phyloP scores from a whole-genome alignment of 306 rosid species.

The Inga oerstediana region DNA sequence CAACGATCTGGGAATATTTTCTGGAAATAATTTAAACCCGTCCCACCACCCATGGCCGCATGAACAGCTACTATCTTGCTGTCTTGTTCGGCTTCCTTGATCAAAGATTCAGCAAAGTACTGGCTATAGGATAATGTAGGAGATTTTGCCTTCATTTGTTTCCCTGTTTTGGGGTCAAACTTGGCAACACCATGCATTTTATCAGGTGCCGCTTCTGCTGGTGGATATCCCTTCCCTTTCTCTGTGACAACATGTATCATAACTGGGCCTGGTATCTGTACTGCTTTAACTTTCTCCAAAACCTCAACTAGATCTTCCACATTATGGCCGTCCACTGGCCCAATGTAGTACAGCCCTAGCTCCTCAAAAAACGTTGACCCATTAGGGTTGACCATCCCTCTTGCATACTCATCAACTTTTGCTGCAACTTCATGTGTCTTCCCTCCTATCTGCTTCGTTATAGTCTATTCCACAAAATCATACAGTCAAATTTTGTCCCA shows the following conservation, averaged over 20 bases:
- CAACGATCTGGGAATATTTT: slow-evolving; percentile 71
- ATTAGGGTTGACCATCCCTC: slow-evolving; percentile 66
- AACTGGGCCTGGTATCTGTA: slow-evolving; percentile 75
- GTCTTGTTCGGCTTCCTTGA: slow-evolving; percentile 76
- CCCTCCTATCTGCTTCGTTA: slow-evolving; percentile 72
- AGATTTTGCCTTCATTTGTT: slow-evolving; percentile 63
- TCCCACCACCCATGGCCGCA: slow-evolving; percentile 89
- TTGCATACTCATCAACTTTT: slow-evolving; percentile 73
- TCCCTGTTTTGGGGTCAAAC: slow-evolving; percentile 70
- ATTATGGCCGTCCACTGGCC: slow-evolving; percentile 81
- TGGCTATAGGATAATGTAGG: slow-evolving; percentile 62
- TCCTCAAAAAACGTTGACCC: slow-evolving; percentile 78
- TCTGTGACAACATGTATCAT: slow-evolving; percentile 79
- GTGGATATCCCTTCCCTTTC: slow-evolving; percentile 87
- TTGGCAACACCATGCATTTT: slow-evolving; percentile 82
- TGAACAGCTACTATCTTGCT: slow-evolving; percentile 71
- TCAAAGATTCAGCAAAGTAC: slow-evolving; percentile 73
- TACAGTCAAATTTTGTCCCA: slow-evolving; percentile 24
- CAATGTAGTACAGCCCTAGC: slow-evolving; percentile 78
- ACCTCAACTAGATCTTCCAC: slow-evolving; percentile 64
- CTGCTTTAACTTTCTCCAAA: slow-evolving; percentile 58
- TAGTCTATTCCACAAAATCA: slow-evolving; percentile 37
- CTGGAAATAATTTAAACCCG: slow-evolving; percentile 82
- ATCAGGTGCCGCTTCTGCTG: slow-evolving; percentile 80
- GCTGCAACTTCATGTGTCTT: slow-evolving; percentile 74